Evolutionary conservation across 2,329 filamentous ascomycete species (phyloP), one percentile per base, ranked within the genome.

Genomic region (Cladosporium sphaerospermum): DNA sequence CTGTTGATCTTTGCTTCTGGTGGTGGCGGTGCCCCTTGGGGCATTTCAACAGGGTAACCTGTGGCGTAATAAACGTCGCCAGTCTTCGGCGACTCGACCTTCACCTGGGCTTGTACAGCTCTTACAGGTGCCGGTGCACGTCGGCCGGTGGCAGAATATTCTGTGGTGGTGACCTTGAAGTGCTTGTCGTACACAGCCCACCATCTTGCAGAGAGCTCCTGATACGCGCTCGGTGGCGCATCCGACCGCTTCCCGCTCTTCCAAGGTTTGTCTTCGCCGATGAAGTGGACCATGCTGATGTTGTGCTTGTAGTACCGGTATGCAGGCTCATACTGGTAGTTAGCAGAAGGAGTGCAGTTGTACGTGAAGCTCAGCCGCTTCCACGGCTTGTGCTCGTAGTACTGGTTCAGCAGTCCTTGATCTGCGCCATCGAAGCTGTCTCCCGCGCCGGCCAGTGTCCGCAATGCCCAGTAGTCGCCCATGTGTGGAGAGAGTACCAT

Each of bases 371-470:
- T 91, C 65, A 99, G 73, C 60, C 91, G 84, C 71, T 96, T 85
- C 81, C 85, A 96, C 56, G 80, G 69, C 45, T 69, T 81, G 67
- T 85, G 77, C 72, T 86, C 80, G 73, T 93, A 99, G 72, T 97
- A 87, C 79, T 95, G 91, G 70, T 99, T 99, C 62, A 99, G 74
- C 48, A 99, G 76, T 52, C 93, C 93, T 72, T 99, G 93, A 68
- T 99, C 93, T 36, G 93, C 93, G 45, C 93, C 93, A 68, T 99
- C 93, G 66, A 99, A 99, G 59, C 91, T 96, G 67, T 92, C 88
- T 23, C 91, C 91, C 52, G 84, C 79, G 61, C 90, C 81, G 23
- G 93, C 90, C 78, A 96, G 83, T 58, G 88, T 88, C 58, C 84
- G 77, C 66, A 99, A 78, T 40, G 89, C 87, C 72, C 89, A 85